These are phyloP conservation scores for Sindora glabra DNA, from an alignment of 306 rosid genomes.

Conservation along the genomic window DNA sequence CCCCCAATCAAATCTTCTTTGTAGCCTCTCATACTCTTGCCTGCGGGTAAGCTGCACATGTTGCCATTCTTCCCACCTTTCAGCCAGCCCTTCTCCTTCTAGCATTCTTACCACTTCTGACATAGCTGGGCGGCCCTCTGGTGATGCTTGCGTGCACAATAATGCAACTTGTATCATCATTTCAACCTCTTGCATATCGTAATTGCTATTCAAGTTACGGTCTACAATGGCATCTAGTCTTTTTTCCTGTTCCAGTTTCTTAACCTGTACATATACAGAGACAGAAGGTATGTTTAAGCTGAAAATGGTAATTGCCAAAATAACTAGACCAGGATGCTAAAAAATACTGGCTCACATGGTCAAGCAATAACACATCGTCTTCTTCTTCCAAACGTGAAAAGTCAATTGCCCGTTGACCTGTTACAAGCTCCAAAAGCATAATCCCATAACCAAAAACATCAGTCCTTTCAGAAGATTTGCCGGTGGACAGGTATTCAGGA, in stretches of 20 bases:
- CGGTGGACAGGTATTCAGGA: conserved; percentile 91
- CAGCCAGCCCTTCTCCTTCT: conserved; percentile 91
- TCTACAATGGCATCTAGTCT: conserved; percentile 60
- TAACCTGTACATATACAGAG: conserved; percentile 42
- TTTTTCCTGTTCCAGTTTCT: conserved; percentile 76
- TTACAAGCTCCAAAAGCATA: conserved; percentile 85
- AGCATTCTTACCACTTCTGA: conserved; percentile 90
- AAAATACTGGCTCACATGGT: conserved; percentile 59
- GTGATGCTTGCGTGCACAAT: conserved; percentile 73
- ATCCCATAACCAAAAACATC: conserved; percentile 95
- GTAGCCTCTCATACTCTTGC: conserved; percentile 67
- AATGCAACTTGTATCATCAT: conserved; percentile 79
- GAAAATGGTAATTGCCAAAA: neutral
- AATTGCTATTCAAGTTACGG: conserved; percentile 41
- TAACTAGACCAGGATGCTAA: neutral
- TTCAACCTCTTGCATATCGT: conserved; percentile 65
- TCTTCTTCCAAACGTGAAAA: conserved; percentile 90
- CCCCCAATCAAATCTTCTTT: conserved; percentile 72
- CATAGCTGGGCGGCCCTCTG: conserved; percentile 88
- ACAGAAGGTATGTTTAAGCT: too few species aligned
- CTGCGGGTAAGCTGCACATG: conserved; percentile 57
- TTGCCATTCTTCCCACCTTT: conserved; percentile 96
- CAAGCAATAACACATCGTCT: conserved; percentile 79
- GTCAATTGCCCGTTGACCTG: conserved; percentile 91
- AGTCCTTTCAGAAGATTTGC: conserved; percentile 87